Evolutionary conservation across 148 eudicot genomes (phyloP), one percentile per base, ranked within the genome.

Genomic region (Cornus florida): DNA sequence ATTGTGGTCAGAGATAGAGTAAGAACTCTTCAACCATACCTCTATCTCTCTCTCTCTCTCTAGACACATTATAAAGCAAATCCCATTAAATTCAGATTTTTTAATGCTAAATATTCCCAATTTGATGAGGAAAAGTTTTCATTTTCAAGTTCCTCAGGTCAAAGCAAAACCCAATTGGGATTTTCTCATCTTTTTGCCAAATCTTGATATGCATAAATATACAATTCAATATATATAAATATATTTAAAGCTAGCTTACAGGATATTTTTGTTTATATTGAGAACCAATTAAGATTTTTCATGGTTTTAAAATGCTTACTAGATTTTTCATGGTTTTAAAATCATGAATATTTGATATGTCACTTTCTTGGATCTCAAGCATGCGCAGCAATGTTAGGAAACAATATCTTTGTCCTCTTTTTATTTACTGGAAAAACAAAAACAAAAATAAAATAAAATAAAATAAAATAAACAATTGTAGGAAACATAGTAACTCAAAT

Each of bases 1-100:
- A 86, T 94, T 75, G 98, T 92, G 59, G 98, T 94, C 78, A 87
- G 94, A 70, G 92, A 91, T 75, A 85, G 88, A 46, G 98, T 94
- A 73, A 86, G 97, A 17, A 17, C 66, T 13, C 66, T 62, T 62
- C 66, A 17, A 19, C 66, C 65, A 14, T 16, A 3, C 6, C 20
- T 60, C 7, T 17, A 4, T 17, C 24, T 62, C 66, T 62, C 66
- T 19, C 23, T 60, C 66, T 60, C 24, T 62, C 7, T 62, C 66
- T 62, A 20, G 24, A 5, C 6, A 62, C 7, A 19, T 57, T 57
- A 43, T 53, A 53, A 53, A 53, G 59, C 59, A 53, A 53, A 53
- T 4, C 59, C 59, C 59, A 53, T 53, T 53, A 53, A 43, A 9
- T 35, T 43, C 0, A 20, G 2, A 62, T 62, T 20, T 62, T 20